phyloP scores from a whole-genome alignment of 768 basidiomycete genomes.

The Podaxis sp. region DNA sequence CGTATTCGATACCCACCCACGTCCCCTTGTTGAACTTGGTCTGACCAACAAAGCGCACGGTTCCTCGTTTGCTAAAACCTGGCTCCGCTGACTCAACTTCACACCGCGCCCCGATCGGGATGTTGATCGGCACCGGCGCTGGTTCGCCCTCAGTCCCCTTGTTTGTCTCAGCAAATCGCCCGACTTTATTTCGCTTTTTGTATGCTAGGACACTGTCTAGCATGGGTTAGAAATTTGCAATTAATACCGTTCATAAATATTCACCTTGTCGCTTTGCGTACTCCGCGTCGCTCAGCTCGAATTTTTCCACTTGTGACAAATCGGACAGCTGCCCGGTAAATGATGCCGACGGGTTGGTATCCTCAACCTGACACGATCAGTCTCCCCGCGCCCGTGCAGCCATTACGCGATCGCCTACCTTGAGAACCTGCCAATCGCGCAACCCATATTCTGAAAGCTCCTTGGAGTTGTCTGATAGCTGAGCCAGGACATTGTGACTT shows the following conservation, averaged over 20 bases:
- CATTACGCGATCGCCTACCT: conserved; percentile 44
- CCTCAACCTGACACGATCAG: conserved; percentile 50
- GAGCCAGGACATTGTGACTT: conserved; percentile 45
- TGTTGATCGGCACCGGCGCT: conserved; percentile 36
- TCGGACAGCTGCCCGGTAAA: conserved; percentile 86
- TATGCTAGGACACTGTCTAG: conserved; percentile 90
- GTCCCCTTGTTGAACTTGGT: conserved; percentile 73
- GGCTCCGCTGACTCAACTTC: conserved; percentile 74
- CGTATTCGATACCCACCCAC: conserved; percentile 94
- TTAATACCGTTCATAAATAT: conserved; percentile 11
- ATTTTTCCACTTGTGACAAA: conserved; percentile 86
- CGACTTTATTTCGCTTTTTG: conserved; percentile 84
- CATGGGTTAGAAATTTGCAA: not conserved
- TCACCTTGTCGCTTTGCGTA: conserved; percentile 81
- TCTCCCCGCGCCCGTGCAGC: not conserved
- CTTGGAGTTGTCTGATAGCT: conserved; percentile 64
- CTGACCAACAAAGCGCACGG: conserved; percentile 79
- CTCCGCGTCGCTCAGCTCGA: conserved; percentile 79
- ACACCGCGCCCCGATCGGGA: conserved; percentile 74
- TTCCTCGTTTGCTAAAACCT: conserved; percentile 75
- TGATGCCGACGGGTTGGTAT: conserved; percentile 72
- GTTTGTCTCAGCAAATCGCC: conserved; percentile 73
- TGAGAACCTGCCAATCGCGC: conserved; percentile 75
- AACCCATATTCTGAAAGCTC: conserved; percentile 75
- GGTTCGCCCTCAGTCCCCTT: conserved; percentile 27